phyloP scores from a whole-genome alignment of 2,329 filamentous ascomycete species.

The Purpureocillium lavendulum region DNA sequence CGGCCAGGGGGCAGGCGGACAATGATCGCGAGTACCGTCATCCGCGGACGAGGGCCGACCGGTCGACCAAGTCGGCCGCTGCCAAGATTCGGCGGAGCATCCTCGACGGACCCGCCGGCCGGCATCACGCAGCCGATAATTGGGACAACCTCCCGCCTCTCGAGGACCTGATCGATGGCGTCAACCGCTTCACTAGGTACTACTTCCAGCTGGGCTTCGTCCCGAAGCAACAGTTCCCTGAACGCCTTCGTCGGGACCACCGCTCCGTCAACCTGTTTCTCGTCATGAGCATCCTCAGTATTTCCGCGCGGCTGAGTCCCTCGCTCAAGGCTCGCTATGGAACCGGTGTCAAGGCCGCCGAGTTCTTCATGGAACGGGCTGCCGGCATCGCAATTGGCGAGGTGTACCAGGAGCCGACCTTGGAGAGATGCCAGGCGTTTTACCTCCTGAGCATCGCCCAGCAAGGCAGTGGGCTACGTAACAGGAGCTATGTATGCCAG shows the following conservation, averaged over 20 bases:
- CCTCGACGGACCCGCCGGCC: slow-evolving; percentile 17
- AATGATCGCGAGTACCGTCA: slow-evolving; percentile 48
- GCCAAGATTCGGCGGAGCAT: slow-evolving; percentile 26
- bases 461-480: slow-evolving; percentile 45
- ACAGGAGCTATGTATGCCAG: slow-evolving; percentile 39
- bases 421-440: slow-evolving; percentile 50
- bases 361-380: slow-evolving; percentile 44
- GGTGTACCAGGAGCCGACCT: slow-evolving; percentile 41
- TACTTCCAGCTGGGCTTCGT: slow-evolving; percentile 55
- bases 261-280: slow-evolving; percentile 45
- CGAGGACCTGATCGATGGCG: slow-evolving; percentile 40
- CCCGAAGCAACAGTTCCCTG: slow-evolving; percentile 41
- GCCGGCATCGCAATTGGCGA: slow-evolving; percentile 37
- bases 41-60: slow-evolving; percentile 41
- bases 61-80: slow-evolving; percentile 29
- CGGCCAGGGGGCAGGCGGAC: slow-evolving; percentile 43
- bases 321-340: slow-evolving; percentile 39
- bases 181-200: slow-evolving; percentile 43
- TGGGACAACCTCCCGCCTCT: slow-evolving; percentile 44
- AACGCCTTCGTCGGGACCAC: slow-evolving; percentile 35
- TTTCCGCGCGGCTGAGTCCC: slow-evolving; percentile 47
- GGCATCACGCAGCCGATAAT: slow-evolving; percentile 22
- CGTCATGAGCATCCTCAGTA: slow-evolving; percentile 45
- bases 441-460: slow-evolving; percentile 51
- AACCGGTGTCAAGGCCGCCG: slow-evolving; percentile 40